Conservation (phyloP, 2,329 filamentous ascomycete genomes). For the Sclerotinia minor region DNA sequence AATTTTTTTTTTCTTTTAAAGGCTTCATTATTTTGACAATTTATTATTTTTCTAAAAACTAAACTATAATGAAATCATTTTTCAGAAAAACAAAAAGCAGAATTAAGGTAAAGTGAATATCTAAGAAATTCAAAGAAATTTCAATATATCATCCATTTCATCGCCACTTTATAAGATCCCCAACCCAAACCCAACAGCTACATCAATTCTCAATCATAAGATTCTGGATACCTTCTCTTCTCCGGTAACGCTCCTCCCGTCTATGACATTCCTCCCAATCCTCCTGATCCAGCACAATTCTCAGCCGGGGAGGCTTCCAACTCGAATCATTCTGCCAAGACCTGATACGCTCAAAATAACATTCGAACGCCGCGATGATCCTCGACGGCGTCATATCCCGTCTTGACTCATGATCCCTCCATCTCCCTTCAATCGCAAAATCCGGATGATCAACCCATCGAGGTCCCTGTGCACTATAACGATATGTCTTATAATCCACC, state of each 20-base stretch:
- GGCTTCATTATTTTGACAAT: no score
- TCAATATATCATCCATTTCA: no score
- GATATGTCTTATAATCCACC: constrained; percentile 11
- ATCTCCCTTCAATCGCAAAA: constrained; percentile 3
- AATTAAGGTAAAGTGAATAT: no score
- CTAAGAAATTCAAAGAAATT: no score
- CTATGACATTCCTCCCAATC: not conserved
- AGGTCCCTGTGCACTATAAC: not conserved
- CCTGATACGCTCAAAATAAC: not conserved
- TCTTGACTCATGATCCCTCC: not conserved
- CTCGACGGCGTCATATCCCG: not conserved
- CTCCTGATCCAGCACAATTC: constrained; percentile 1
- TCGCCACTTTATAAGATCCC: no score
- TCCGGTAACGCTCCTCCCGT: not conserved
- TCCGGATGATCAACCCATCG: constrained; percentile 6
- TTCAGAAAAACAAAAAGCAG: no score
- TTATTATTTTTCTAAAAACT: no score
- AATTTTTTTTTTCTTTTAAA: no score
- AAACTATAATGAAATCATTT: no score
- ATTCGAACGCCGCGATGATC: not conserved
- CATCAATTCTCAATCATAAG: not conserved
- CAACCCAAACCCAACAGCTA: no score
- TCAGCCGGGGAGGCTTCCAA: not conserved
- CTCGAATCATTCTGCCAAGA: not conserved
- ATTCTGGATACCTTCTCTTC: not conserved